Percentiles rank a stretch among this genome's conserved stretches.
These are phyloP conservation scores for Backusella australiensis DNA, from an alignment of 192 early-diverging fungal species.

Conservation along the genomic window DNA sequence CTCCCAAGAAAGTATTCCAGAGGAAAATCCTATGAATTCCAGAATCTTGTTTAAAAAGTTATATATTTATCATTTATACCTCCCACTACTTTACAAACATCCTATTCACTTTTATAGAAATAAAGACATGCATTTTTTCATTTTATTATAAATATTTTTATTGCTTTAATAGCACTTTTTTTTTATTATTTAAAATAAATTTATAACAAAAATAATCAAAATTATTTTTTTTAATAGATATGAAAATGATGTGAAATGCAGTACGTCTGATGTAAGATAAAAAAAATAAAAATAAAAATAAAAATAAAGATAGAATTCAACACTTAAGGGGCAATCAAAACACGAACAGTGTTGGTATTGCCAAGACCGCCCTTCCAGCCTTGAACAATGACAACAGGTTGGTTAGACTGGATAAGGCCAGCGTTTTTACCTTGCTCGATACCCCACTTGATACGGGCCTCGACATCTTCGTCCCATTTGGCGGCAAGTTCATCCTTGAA, in stretches of 20 bases:
- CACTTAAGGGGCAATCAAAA: constrained; percentile 45
- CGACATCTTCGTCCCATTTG: constrained; percentile 64
- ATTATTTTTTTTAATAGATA: not conserved
- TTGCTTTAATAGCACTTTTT: not conserved
- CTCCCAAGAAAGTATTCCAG: not conserved
- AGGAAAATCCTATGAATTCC: not conserved
- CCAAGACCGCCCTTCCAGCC: constrained; percentile 83
- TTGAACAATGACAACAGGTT: constrained; percentile 76
- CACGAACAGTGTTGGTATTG: constrained; percentile 82
- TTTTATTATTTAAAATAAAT: not conserved
- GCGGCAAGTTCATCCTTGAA: constrained; percentile 39
- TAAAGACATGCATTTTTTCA: too few relatives aligned
- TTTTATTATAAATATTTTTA: not conserved
- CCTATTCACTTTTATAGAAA: not conserved
- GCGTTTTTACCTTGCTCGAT: constrained; percentile 63
- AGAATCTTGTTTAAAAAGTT: not conserved
- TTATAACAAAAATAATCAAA: not conserved
- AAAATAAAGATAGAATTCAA: not conserved
- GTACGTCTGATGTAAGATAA: not conserved
- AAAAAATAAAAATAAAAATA: not conserved
- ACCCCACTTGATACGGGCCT: constrained; percentile 68
- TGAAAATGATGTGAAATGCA: not conserved
- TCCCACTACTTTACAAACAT: not conserved
- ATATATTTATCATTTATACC: too few relatives aligned
- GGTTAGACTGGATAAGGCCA: constrained; percentile 63